Evolutionary conservation across 2,329 filamentous ascomycete species (phyloP), one percentile per base, ranked within the genome.

Genomic region (Coleophoma cylindrospora): DNA sequence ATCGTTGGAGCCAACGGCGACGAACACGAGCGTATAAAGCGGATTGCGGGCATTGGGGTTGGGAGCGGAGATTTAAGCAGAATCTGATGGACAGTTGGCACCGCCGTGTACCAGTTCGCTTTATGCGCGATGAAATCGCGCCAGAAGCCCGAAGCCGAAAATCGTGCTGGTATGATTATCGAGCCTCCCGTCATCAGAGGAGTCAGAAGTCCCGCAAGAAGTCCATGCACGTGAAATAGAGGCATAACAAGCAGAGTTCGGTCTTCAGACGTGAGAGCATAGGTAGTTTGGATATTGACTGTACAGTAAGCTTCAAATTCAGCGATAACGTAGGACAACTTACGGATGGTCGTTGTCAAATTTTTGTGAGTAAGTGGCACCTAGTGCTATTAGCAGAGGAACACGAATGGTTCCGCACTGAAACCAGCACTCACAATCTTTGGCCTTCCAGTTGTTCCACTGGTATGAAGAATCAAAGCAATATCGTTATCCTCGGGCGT

Each of bases 11-110:
- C 88, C 13, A 95, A 75, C 0, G 89, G 89, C n/a, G 87, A 91
- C 10, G 88, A 92, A 73, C 90, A 95, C 13, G 89, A 94, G 56
- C 90, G 81, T 63, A 95, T 91, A 70, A 95, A 95, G 57, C 90
- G 83, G 62, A 95, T 94, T 14, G 75, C 66, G 2, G 88, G 88
- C 50, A 83, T 74, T 1, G 86, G 84, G 49, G 66, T 78, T 5
- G 89, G 90, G 3, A 80, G 66, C 7, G 86, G 82, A 58, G 79
- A 83, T 70, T 86, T 89, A 51, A 95, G 81, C 4, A 95, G 76
- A 61, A 95, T 92, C 65, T 94, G 89, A 68, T 95, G 90, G 65
- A 95, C 94, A 0, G 90, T 95, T 1, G 90, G 90, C n/a, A 94
- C 90, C 1, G 90, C 90, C 0, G 89, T 94, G 70, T 94, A 95